Evolutionary conservation across 2,329 filamentous ascomycete genomes (phyloP).

Genomic region (Lachnellula hyalina): DNA sequence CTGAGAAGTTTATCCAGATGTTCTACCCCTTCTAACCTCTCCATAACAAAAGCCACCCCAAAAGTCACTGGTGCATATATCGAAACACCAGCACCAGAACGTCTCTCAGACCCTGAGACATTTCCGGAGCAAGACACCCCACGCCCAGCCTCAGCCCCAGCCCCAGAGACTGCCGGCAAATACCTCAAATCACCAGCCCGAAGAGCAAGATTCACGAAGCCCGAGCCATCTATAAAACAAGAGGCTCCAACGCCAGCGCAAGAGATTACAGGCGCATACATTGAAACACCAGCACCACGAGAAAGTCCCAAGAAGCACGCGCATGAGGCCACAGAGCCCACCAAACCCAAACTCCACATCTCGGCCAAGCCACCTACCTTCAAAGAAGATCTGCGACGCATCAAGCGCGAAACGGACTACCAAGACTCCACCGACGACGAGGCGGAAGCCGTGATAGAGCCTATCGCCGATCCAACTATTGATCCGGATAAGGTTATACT

Average conservation of each 20-base stretch:
- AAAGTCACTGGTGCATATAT: slow-evolving; percentile 29
- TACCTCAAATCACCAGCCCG: background rate
- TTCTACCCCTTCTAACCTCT: slow-evolving; percentile 7
- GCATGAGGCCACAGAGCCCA: background rate
- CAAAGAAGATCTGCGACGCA: slow-evolving; percentile 24
- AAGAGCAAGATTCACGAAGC: background rate
- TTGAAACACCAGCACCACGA: background rate
- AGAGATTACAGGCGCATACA: background rate
- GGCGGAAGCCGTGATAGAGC: background rate
- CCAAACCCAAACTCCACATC: background rate
- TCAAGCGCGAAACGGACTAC: slow-evolving; percentile 24
- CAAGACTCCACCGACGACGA: slow-evolving; percentile 29
- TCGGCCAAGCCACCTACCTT: slow-evolving; percentile 17
- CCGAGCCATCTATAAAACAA: background rate
- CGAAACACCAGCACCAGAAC: slow-evolving; percentile 30
- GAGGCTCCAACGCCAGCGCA: background rate
- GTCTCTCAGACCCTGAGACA: background rate
- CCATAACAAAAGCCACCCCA: slow-evolving; percentile 18
- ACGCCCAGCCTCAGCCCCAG: background rate
- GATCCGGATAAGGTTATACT: slow-evolving; percentile 38
- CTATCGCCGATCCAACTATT: slow-evolving; percentile 1
- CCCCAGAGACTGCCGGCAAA: background rate
- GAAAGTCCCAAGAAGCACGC: background rate
- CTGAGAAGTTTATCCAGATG: background rate
- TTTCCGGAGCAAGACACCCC: slow-evolving; percentile 3